A percentile compares a stretch with the other conserved stretches of the same genome.
These are phyloP conservation scores for Vanilla planifolia DNA, from an alignment of 106 monocot genomes.

Conservation along the genomic window DNA sequence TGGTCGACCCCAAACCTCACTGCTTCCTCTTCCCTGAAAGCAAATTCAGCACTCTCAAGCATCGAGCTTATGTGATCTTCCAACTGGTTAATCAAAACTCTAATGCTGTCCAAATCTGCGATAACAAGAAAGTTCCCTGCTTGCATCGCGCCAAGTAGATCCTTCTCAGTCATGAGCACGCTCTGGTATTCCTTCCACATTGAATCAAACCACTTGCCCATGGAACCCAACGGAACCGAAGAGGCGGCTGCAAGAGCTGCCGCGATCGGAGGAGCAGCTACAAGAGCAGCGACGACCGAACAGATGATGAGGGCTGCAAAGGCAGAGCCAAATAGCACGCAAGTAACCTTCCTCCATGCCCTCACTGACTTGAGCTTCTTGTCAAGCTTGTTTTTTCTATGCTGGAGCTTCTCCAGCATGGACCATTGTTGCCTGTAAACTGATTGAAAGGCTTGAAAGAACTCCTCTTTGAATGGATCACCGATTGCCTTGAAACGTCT, in stretches of 20 bases:
- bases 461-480: slow-evolving; percentile 78
- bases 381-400: slow-evolving; percentile 57
- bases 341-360: slow-evolving; percentile 60
- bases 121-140: slow-evolving; percentile 48
- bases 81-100: slow-evolving; percentile 46
- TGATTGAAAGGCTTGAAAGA: slow-evolving; percentile 64
- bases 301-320: slow-evolving; percentile 63
- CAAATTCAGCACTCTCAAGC: slow-evolving; percentile 48
- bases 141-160: slow-evolving; percentile 52
- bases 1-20: slow-evolving; percentile 68
- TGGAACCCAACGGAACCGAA: slow-evolving; percentile 60
- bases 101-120: slow-evolving; percentile 62
- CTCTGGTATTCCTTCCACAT: slow-evolving; percentile 56
- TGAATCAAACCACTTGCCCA: slow-evolving; percentile 90
- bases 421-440: slow-evolving; percentile 60
- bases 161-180: slow-evolving; percentile 44
- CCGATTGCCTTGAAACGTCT: slow-evolving; percentile 50
- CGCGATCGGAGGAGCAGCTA: slow-evolving; percentile 73
- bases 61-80: slow-evolving; percentile 47
- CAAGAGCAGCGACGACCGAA: slow-evolving; percentile 77
- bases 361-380: slow-evolving; percentile 49
- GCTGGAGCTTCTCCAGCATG: slow-evolving; percentile 67
- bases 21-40: slow-evolving; percentile 41
- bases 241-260: slow-evolving; percentile 63
- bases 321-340: slow-evolving; percentile 64